These are phyloP conservation scores for Aureobasidium sp. DNA, from an alignment of 2,329 filamentous ascomycete species.

Conservation along the genomic window DNA sequence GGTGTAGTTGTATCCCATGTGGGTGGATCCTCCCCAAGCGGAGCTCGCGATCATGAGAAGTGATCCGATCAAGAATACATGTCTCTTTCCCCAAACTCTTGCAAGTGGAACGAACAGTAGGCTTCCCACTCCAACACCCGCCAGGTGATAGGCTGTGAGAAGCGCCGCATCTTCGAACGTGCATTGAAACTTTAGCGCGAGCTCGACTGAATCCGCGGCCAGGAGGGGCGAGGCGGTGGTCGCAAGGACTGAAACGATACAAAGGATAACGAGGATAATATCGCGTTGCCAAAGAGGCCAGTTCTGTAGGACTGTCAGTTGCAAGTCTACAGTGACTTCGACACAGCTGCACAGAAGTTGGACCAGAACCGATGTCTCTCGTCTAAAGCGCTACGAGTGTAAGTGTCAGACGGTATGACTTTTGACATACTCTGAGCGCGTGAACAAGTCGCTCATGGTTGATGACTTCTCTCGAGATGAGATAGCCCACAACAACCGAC, in stretches of 20 bases:
- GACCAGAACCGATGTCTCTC: not conserved
- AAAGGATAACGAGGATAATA: constrained; percentile 69
- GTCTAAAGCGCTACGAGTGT: not conserved
- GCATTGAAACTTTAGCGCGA: constrained; percentile 58
- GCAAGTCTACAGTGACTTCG: constrained; percentile 1
- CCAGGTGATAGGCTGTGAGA: constrained; percentile 79
- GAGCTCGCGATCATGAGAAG: constrained; percentile 66
- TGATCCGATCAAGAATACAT: constrained; percentile 74
- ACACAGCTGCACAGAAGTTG: not conserved
- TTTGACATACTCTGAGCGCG: not conserved
- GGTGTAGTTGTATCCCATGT: constrained; percentile 53
- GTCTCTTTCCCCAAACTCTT: constrained; percentile 86
- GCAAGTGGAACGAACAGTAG: constrained; percentile 82
- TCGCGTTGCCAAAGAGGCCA: constrained; percentile 87
- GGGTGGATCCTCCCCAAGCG: constrained; percentile 66
- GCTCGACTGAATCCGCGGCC: constrained; percentile 76
- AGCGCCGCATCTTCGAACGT: constrained; percentile 71
- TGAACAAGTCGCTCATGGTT: not conserved
- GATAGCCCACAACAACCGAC: too few relatives aligned
- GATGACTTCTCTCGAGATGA: constrained; percentile 19
- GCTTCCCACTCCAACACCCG: constrained; percentile 73
- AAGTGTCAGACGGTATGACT: not conserved
- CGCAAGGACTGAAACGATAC: constrained; percentile 72
- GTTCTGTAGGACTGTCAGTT: constrained; percentile 42
- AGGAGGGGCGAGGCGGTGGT: constrained; percentile 79